Base-by-base conservation (phyloP, 129 eudicot species). In the Lactuca saligna region DNA sequence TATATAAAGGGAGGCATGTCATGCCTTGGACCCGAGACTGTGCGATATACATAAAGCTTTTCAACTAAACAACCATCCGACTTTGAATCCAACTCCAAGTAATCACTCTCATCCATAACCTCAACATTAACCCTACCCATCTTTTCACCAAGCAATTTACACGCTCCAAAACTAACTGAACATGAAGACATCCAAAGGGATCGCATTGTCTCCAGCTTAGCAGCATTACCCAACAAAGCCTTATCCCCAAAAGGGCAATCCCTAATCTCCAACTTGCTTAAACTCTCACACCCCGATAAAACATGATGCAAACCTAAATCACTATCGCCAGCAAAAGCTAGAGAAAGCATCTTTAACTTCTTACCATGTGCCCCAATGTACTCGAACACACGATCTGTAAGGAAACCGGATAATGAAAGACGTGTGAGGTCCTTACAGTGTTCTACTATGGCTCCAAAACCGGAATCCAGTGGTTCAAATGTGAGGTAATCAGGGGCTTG, bases 141-240 rank as follows among this genome's bases (percentile, higher is more conserved):
- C 85, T 73, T 91, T 83, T 78, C 85, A 46, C 91, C 87, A 38
- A 91, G 83, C 74, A 91, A 68, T 75, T 83, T 87, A 78, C 97
- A 87, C 31, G 87, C 91, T 68, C 89, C 89, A 65, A 69, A 85
- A 81, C 91, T 91, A 38, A 91, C 95, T 8, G 79, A 84, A 63
- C 97, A 91, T 67, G 97, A 78, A 58, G 97, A 91, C 97, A 91
- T 91, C 97, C 97, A 91, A 91, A 91, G 95, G 95, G 95, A 87
- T 87, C 97, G 89, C 95, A 87, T 85, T 74, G 89, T 85, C 95
- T 85, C 91, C 86, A 91, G 79, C 83, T 91, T 91, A 20, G 83
- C 80, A 77, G 88, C 85, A 68, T 91, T 91, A 51, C 87, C 91
- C 74, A 87, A 68, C 6, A 90, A 83, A 60, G 97, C 97, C 81